Conservation (phyloP, 306 rosid species). For the Corylus heterophylla region DNA sequence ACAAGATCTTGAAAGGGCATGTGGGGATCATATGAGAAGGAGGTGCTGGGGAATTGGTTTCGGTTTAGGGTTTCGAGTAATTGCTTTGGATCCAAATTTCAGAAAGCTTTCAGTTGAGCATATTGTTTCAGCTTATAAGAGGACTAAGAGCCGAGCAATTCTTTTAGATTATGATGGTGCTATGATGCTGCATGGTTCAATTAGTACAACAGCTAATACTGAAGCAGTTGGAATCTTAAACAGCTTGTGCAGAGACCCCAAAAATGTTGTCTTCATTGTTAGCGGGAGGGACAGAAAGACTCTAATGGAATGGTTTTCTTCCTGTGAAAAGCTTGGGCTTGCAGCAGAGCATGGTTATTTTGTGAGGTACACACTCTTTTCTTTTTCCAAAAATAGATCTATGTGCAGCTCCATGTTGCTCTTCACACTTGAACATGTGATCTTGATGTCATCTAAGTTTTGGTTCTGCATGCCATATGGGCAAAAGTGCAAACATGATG, state of each 20-base stretch:
- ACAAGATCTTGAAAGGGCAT: conserved; percentile 87
- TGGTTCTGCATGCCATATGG: background rate
- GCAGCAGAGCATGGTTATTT: conserved; percentile 93
- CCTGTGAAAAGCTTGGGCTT: conserved; percentile 70
- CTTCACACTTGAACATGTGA: background rate
- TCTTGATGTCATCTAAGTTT: background rate
- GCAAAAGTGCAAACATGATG: background rate
- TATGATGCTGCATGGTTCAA: conserved; percentile 64
- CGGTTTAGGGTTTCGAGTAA: conserved; percentile 85
- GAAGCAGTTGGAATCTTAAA: conserved; percentile 67
- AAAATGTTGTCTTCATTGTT: conserved; percentile 73
- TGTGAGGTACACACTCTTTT: conserved; percentile 49
- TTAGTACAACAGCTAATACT: conserved; percentile 58
- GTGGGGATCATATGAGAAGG: conserved; percentile 76
- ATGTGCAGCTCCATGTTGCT: background rate
- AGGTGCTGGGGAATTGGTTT: conserved; percentile 96
- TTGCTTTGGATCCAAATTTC: conserved; percentile 85
- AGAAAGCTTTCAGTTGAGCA: conserved; percentile 80
- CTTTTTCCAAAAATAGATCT: background rate
- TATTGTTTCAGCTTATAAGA: conserved; percentile 82
- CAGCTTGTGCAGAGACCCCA: conserved; percentile 71
- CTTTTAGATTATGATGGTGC: conserved; percentile 84
- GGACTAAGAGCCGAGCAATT: conserved; percentile 75
- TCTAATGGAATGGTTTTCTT: conserved; percentile 72
- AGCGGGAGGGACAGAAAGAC: conserved; percentile 78